Base-by-base conservation (phyloP, 2,329 filamentous ascomycete genomes). In the Monilinia aucupariae region DNA sequence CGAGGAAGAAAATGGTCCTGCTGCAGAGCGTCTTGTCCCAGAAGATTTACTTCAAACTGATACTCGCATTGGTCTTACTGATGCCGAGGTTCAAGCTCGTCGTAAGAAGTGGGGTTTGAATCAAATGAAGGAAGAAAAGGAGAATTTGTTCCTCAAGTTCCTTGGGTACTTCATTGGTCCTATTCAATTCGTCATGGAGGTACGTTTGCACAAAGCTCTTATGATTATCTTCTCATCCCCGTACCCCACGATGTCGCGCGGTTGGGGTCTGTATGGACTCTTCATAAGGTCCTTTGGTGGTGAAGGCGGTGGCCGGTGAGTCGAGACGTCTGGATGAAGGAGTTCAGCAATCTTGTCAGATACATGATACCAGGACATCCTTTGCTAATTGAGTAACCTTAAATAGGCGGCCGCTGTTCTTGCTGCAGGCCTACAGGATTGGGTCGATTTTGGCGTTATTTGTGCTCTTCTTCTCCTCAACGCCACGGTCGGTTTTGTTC, bases 151-250 rank as follows among this genome's bases (percentile, higher is more conserved):
- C 65, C 82, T 94, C 72, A 94, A 96, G 81, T 96, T 96, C 77
- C 72, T 85, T 27, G 81, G 83, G 71, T 94, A 90, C 80, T 96
- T 96, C 76, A 80, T 94, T 62, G 92, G 92, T 69, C 92, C 92
- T 30, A 93, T 96, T 69, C 91, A 96, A 76, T 93, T 93, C 77
- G 91, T 96, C 75, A 96, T 96, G 91, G 90, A 93, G 86, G 88
- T 88, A 76, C 74, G 84, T 76, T 63, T 10, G 10, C 12, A 30
- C 37, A 22, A 17, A 32, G 34, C 50, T 58, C 39, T 60, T 52
- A 59, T 61, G 65, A 63, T 64, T 59, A 62, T 61, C n/a, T 47
- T 39, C 22, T 30, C 20, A 50, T 56, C 41, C 56, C 30, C 41
- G 50, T 34, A 52, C 60, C 58, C 53, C 45, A 55, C 47, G 20